Conservation (phyloP, 2,329 filamentous ascomycete genomes). For the Colletotrichum siamense region DNA sequence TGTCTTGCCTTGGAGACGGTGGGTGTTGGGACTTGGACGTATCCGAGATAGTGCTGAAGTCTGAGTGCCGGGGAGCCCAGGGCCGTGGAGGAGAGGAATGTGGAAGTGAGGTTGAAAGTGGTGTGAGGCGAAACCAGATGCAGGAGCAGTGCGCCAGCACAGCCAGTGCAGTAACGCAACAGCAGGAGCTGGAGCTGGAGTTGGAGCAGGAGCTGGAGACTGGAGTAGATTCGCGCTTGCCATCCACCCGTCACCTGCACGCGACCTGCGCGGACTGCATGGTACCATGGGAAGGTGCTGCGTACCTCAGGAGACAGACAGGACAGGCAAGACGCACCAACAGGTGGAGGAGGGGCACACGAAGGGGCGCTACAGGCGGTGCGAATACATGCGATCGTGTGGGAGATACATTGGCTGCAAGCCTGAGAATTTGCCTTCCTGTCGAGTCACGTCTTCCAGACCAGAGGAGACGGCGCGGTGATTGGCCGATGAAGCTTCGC, state of each 20-base stretch:
- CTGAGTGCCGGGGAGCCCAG: not conserved
- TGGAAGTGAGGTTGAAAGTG: not conserved
- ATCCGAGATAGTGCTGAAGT: constrained; percentile 6
- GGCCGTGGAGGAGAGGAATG: not conserved
- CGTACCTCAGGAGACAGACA: not conserved
- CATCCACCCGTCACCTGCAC: not conserved
- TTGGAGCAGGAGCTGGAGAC: not conserved
- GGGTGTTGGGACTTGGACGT: constrained; percentile 8
- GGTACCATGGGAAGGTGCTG: not conserved
- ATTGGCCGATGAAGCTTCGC: not conserved
- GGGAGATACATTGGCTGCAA: not conserved
- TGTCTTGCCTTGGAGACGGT: not conserved
- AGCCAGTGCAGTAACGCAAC: not conserved
- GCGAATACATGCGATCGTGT: not conserved
- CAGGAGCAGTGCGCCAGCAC: not conserved
- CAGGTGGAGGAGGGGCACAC: not conserved
- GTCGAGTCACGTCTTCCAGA: constrained; percentile 10
- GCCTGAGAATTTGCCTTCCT: not conserved
- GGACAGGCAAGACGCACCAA: not conserved
- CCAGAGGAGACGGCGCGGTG: not conserved
- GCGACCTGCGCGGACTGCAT: not conserved
- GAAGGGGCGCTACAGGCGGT: not conserved
- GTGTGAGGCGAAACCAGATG: not conserved
- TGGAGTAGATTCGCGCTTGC: not conserved
- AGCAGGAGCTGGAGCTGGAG: not conserved